Percentiles rank a stretch among this genome's conserved stretches.
phyloP scores from a whole-genome alignment of 2,329 filamentous ascomycete species.

The Alternaria conjuncta region DNA sequence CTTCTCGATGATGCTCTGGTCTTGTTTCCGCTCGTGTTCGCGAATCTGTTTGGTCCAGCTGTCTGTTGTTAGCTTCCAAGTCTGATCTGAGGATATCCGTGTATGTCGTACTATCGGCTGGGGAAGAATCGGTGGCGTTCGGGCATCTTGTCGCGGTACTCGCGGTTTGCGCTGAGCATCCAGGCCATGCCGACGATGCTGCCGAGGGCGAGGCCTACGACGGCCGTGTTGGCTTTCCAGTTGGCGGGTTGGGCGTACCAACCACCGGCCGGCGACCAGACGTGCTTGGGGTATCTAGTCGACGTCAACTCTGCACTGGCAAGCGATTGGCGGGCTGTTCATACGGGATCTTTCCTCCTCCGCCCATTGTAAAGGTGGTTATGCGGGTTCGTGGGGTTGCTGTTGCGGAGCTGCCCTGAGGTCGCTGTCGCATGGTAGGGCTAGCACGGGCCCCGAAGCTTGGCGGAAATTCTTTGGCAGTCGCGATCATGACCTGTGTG shows the following conservation, averaged over 20 bases:
- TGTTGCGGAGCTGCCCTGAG: slow-evolving; percentile 24
- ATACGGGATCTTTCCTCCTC: slow-evolving; percentile 77
- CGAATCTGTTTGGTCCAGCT: slow-evolving; percentile 76
- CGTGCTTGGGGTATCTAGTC: slow-evolving; percentile 91
- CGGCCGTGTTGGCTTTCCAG: slow-evolving; percentile 90
- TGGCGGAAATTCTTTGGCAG: slow-evolving; percentile 46
- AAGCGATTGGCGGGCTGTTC: slow-evolving; percentile 21
- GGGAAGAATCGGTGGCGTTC: slow-evolving; percentile 80
- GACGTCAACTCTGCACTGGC: slow-evolving; percentile 19
- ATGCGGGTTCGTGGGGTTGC: slow-evolving; percentile 25
- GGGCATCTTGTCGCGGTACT: slow-evolving; percentile 76
- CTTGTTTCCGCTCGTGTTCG: slow-evolving; percentile 67
- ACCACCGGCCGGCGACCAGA: slow-evolving; percentile 97
- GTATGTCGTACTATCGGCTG: slow-evolving; percentile 74
- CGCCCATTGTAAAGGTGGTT: slow-evolving; percentile 66
- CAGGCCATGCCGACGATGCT: slow-evolving; percentile 73
- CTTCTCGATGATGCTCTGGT: slow-evolving; percentile 31
- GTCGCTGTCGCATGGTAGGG: slow-evolving; percentile 27
- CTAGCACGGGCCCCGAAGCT: slow-evolving; percentile 23
- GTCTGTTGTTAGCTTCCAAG: slow-evolving; percentile 36
- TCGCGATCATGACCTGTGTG: slow-evolving; percentile 30
- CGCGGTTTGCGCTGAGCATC: slow-evolving; percentile 75
- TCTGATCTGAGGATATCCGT: background rate
- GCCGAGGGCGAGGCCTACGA: slow-evolving; percentile 72
- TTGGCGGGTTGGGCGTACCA: slow-evolving; percentile 96